These are phyloP conservation scores for Phytophthora europaea DNA, from an alignment of 352 stramenopile genomes.

Conservation along the genomic window DNA sequence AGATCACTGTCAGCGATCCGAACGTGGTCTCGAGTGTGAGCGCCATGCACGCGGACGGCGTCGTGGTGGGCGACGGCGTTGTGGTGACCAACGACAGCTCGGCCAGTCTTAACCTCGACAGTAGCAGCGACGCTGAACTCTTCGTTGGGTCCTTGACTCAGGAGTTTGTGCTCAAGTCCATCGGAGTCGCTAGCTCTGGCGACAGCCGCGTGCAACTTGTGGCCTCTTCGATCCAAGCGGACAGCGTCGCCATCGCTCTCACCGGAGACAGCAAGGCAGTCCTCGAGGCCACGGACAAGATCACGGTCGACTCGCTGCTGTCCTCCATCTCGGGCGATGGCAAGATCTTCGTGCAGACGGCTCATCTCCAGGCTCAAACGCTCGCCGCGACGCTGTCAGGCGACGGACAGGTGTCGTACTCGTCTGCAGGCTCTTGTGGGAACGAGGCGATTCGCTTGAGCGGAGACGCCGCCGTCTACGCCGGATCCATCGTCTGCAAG, in stretches of 20 bases:
- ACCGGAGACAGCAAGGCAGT: constrained; percentile 25
- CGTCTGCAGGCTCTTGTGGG: constrained; percentile 25
- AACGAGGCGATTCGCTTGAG: constrained; percentile 32
- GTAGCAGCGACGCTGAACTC: constrained; percentile 31
- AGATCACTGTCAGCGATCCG: constrained; percentile 38
- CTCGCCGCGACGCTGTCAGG: constrained; percentile 24
- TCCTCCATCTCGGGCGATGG: constrained; percentile 30
- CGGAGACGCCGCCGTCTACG: constrained; percentile 31
- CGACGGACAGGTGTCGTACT: constrained; percentile 36
- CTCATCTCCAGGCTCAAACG: constrained; percentile 25
- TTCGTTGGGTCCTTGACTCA: constrained; percentile 25
- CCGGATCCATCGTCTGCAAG: constrained; percentile 38
- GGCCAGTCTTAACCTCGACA: constrained; percentile 30
- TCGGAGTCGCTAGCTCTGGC: constrained; percentile 29
- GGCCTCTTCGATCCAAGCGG: constrained; percentile 35
- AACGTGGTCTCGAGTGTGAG: constrained; percentile 30
- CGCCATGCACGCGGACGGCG: constrained; percentile 19
- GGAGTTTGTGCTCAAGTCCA: constrained; percentile 20
- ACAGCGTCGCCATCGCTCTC: constrained; percentile 12
- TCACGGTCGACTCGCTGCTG: constrained; percentile 24
- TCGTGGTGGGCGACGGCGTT: constrained; percentile 46
- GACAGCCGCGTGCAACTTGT: constrained; percentile 30
- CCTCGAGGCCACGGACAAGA: constrained; percentile 17
- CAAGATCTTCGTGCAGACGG: constrained; percentile 37
- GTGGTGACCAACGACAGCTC: constrained; percentile 47